A percentile compares a stretch with the other conserved stretches of the same genome.
These are phyloP conservation scores for Pythium oligandrum DNA, from an alignment of 352 stramenopile species.

Conservation along the genomic window DNA sequence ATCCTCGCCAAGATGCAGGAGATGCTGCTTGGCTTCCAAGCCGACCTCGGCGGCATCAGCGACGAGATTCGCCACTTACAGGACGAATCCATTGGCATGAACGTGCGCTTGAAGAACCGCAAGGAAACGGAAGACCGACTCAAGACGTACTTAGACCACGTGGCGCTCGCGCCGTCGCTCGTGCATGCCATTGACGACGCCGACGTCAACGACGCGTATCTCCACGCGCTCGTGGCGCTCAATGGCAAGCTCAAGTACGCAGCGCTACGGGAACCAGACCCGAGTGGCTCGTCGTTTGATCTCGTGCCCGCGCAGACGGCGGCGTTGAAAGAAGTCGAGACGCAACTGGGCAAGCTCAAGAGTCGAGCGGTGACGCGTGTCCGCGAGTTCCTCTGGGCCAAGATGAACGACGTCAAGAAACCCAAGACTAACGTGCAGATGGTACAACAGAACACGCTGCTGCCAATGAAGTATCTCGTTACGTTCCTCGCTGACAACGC, in stretches of 20 bases:
- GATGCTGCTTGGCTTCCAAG: constrained; percentile 98
- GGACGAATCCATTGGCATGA: constrained; percentile 92
- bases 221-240: constrained; percentile 92
- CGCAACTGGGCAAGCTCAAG: constrained; percentile 89
- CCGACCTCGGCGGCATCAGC: constrained; percentile 95
- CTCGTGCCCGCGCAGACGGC: constrained; percentile 86
- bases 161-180: constrained; percentile 93
- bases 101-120: constrained; percentile 94
- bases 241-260: constrained; percentile 92
- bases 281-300: constrained; percentile 74
- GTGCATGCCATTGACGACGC: constrained; percentile 91
- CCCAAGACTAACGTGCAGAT: constrained; percentile 98
- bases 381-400: constrained; percentile 92
- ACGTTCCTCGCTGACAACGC: constrained; percentile 93
- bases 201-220: constrained; percentile 92
- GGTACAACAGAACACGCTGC: constrained; percentile 95
- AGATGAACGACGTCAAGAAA: constrained; percentile 92
- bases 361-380: constrained; percentile 65
- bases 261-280: constrained; percentile 42
- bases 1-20: constrained; percentile 96
- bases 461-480: constrained; percentile 95
- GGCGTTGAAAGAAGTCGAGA: constrained; percentile 91
- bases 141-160: constrained; percentile 93
- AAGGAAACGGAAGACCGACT: constrained; percentile 92
- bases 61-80: constrained; percentile 97